Percentiles rank a stretch among this genome's conserved stretches.
Conservation (phyloP, 331 rosid genomes). For the Acacia pycnantha region DNA sequence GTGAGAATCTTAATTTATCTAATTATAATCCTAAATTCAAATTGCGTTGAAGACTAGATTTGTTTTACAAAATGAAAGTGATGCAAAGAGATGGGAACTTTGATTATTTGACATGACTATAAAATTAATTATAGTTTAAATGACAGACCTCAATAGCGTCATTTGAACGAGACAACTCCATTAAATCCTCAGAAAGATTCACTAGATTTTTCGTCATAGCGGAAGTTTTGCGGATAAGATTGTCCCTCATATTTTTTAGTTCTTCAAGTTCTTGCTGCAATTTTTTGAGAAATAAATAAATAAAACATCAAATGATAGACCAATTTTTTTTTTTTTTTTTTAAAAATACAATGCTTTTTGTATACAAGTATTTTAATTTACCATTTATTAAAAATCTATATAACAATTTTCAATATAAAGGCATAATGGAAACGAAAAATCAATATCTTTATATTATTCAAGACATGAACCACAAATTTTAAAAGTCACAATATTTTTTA, state of each 20-base stretch:
- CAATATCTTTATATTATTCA: not conserved
- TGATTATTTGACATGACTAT: not conserved
- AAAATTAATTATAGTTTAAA: constrained; percentile 14
- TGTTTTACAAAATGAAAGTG: no score
- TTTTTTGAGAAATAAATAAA: not conserved
- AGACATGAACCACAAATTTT: not conserved
- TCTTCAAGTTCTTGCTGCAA: constrained; percentile 48
- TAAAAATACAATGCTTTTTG: no score
- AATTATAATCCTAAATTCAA: not conserved
- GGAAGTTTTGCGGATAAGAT: constrained; percentile 29
- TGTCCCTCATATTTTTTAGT: constrained; percentile 24
- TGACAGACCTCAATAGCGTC: constrained; percentile 38
- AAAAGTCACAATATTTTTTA: not conserved
- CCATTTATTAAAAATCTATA: not conserved
- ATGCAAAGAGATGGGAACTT: not conserved
- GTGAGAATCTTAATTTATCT: not conserved
- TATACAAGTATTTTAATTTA: not conserved
- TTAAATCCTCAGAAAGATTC: constrained; percentile 41
- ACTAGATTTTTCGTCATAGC: constrained; percentile 24
- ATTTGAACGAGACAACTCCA: constrained; percentile 37
- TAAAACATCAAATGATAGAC: constrained; percentile 3
- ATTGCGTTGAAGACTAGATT: no score
- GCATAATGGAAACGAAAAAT: not conserved
- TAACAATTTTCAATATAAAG: not conserved
- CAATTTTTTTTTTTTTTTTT: not conserved